These are phyloP conservation scores for Biscogniauxia sp. DNA, from an alignment of 2,329 filamentous ascomycete species.

Conservation along the genomic window DNA sequence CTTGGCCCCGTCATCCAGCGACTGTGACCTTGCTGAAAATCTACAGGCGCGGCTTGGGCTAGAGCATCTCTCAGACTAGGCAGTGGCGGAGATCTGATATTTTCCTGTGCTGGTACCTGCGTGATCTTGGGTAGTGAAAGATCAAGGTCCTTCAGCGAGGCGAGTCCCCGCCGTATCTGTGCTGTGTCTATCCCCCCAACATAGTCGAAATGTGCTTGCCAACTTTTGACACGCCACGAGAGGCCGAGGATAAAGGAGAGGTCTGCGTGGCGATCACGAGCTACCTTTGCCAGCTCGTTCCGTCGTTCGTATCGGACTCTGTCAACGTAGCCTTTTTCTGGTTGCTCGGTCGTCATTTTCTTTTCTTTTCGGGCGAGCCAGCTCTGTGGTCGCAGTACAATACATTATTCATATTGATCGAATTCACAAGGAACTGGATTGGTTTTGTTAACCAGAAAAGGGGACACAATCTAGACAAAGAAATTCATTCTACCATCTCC, in stretches of 20 bases:
- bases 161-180: slow-evolving; percentile 7
- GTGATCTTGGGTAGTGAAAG: not conserved
- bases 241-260: slow-evolving; percentile 21
- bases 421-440: not conserved
- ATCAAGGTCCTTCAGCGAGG: slow-evolving; percentile 3
- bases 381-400: not conserved
- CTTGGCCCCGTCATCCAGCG: not conserved
- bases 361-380: not conserved
- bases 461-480: not conserved
- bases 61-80: slow-evolving; percentile 4
- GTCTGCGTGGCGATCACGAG: slow-evolving; percentile 11
- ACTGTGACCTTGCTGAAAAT: not conserved
- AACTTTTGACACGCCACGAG: slow-evolving; percentile 14
- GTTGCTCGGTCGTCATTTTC: slow-evolving; percentile 1
- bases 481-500: not conserved
- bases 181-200: slow-evolving; percentile 17
- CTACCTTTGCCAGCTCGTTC: slow-evolving; percentile 16
- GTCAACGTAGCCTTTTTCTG: slow-evolving; percentile 2
- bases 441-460: not conserved
- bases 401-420: not conserved
- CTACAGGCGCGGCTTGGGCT: slow-evolving; percentile 4
- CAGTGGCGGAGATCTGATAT: not conserved
- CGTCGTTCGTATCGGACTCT: slow-evolving; percentile 15
- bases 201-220: slow-evolving; percentile 22
- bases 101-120: not conserved